A percentile compares a stretch with the other conserved stretches of the same genome.
Conservation (phyloP, 202 grass and related monocot genomes). For the Elaeis oleifera region DNA sequence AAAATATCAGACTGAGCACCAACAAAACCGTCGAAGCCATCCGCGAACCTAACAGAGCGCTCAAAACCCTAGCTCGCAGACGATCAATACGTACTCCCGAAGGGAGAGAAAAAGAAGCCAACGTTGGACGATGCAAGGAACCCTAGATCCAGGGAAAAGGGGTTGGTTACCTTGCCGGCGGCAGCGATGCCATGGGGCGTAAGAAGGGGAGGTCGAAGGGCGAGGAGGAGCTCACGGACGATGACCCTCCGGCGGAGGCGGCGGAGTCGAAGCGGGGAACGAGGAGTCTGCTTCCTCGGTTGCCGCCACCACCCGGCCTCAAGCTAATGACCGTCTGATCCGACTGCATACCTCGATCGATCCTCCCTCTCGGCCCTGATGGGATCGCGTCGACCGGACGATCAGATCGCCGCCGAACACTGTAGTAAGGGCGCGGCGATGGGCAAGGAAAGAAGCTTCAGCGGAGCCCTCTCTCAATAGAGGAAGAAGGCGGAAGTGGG, state of each 20-base stretch:
- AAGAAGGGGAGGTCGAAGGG: conserved; percentile 22
- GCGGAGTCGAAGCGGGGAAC: conserved; percentile 43
- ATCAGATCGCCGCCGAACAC: too few species aligned
- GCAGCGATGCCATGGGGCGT: conserved; percentile 38
- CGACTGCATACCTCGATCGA: conserved; percentile 59
- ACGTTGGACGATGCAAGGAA: neutral
- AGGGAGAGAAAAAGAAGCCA: conserved; percentile 8
- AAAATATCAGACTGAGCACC: too few species aligned
- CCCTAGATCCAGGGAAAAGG: neutral
- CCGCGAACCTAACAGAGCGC: too few species aligned
- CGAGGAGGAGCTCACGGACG: too few species aligned
- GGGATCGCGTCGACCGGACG: too few species aligned
- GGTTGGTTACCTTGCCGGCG: conserved; percentile 32
- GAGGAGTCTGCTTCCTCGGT: conserved; percentile 35
- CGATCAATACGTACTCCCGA: neutral
- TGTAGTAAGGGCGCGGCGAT: too few species aligned
- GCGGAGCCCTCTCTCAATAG: too few species aligned
- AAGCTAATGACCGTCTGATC: conserved; percentile 93
- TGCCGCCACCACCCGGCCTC: conserved; percentile 87
- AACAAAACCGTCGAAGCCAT: too few species aligned
- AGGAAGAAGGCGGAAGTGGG: too few species aligned
- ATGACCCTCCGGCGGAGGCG: conserved; percentile 5
- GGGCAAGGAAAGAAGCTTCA: too few species aligned
- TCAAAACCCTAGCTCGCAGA: too few species aligned
- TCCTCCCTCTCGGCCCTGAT: conserved; percentile 1